These are phyloP conservation scores for Isoetes taiwanensis DNA, from an alignment of 75 land plant species.

Conservation along the genomic window DNA sequence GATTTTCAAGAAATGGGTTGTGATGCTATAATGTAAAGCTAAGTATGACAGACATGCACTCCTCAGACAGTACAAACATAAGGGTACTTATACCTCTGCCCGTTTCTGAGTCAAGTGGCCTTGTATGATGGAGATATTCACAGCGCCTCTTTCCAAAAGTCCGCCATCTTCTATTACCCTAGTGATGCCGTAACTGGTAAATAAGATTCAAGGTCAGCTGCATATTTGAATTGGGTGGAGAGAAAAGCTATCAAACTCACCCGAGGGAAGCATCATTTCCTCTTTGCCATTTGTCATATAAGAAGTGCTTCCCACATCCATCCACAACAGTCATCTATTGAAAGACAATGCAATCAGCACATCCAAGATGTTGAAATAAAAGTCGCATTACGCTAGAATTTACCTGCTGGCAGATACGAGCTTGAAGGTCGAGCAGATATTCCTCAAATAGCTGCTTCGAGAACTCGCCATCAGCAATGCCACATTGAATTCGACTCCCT, in stretches of 20 bases:
- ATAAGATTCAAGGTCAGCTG: neutral
- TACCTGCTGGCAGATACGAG: slow-evolving; percentile 18
- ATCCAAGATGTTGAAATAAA: neutral
- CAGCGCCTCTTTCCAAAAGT: slow-evolving; percentile 33
- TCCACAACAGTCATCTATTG: slow-evolving; percentile 19
- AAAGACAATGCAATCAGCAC: neutral
- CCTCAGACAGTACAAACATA: neutral
- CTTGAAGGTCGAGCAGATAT: slow-evolving; percentile 13
- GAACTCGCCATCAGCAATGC: no score
- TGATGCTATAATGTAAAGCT: neutral
- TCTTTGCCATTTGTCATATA: slow-evolving; percentile 22
- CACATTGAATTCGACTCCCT: no score
- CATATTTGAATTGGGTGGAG: neutral
- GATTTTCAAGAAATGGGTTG: neutral
- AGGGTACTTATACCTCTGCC: slow-evolving; percentile 38
- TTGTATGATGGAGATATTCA: slow-evolving; percentile 29
- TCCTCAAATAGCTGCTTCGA: slow-evolving; percentile 11
- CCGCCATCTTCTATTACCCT: slow-evolving; percentile 28
- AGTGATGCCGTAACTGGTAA: slow-evolving; percentile 33
- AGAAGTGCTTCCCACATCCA: slow-evolving; percentile 26
- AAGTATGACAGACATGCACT: neutral
- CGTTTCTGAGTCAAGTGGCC: slow-evolving; percentile 27
- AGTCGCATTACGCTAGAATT: neutral
- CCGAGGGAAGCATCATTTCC: slow-evolving; percentile 23
- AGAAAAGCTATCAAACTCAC: slow-evolving; percentile 5